Percentiles rank a stretch among this genome's conserved stretches.
Evolutionary conservation across 2,329 filamentous ascomycete genomes (phyloP).

Genomic region (Diaporthe amygdali): DNA sequence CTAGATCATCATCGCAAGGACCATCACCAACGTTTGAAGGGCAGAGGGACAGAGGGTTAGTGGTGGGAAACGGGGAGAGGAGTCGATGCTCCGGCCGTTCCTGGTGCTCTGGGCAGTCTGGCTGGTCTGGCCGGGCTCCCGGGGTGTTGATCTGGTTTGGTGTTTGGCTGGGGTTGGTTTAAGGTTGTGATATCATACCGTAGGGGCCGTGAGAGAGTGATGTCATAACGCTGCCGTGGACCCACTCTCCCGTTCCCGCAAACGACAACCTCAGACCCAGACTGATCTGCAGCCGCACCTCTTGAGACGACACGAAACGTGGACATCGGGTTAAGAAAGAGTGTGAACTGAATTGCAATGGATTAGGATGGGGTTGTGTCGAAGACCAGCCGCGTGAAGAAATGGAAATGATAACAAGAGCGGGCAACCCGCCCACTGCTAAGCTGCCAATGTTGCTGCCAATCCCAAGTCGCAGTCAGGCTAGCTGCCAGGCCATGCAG

Average conservation of each 20-base stretch:
- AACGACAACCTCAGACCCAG: background rate
- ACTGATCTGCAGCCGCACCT: background rate
- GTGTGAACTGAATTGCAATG: background rate
- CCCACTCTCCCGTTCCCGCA: background rate
- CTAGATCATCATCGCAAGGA: background rate
- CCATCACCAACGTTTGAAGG: background rate
- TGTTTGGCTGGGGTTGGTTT: no score
- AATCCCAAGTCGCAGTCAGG: background rate
- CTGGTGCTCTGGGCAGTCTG: background rate
- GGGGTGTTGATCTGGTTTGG: background rate
- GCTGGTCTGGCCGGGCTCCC: background rate
- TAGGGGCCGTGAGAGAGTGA: background rate
- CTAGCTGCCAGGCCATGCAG: background rate
- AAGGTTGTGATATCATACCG: constrained; percentile 13
- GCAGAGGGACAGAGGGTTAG: no score
- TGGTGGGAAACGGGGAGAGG: background rate
- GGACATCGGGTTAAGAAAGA: background rate
- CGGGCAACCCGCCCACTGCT: background rate
- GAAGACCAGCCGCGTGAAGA: background rate
- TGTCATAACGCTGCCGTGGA: constrained; percentile 1
- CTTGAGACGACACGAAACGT: background rate
- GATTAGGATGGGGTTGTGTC: background rate
- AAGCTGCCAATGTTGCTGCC: background rate
- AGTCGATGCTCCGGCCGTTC: background rate
- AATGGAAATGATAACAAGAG: background rate